Evolutionary conservation across 1,284 basidiomycete species (phyloP).

Genomic region (Malassezia caprae): DNA sequence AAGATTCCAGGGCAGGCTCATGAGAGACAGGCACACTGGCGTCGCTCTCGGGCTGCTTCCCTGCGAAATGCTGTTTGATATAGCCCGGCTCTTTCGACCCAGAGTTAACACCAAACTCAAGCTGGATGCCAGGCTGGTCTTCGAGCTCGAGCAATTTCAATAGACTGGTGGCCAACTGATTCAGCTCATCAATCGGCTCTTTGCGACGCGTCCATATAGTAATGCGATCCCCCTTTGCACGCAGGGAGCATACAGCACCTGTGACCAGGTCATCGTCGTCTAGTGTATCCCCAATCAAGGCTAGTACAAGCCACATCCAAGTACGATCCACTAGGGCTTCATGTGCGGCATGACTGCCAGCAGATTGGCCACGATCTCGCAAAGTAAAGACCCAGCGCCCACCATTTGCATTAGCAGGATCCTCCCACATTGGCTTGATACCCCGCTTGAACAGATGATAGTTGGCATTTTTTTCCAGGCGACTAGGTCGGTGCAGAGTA

Average conservation of each 20-base stretch:
- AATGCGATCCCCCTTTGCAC: conserved; percentile 76
- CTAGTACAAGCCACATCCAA: conserved; percentile 84
- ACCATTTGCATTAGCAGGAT: conserved; percentile 75
- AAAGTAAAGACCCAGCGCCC: conserved; percentile 91
- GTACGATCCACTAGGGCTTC: conserved; percentile 68
- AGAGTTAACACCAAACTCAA: conserved; percentile 25
- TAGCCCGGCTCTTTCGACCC: conserved; percentile 8
- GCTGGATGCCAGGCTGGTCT: conserved; percentile 18
- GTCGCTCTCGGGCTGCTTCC: not conserved
- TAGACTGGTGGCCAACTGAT: conserved; percentile 66
- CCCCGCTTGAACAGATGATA: conserved; percentile 88
- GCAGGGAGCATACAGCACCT: conserved; percentile 66
- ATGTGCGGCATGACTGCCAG: conserved; percentile 52
- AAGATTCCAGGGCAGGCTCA: conserved; percentile 3
- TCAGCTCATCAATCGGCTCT: conserved; percentile 70
- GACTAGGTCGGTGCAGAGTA: conserved; percentile 80
- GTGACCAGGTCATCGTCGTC: conserved; percentile 78
- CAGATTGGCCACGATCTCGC: conserved; percentile 50
- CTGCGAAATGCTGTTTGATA: not conserved
- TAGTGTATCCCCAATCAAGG: conserved; percentile 76
- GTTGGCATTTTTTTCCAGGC: conserved; percentile 74
- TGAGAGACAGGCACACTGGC: not conserved
- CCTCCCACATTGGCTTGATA: conserved; percentile 88
- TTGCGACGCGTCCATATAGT: conserved; percentile 76
- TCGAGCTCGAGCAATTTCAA: conserved; percentile 20